A percentile compares a stretch with the other conserved stretches of the same genome.
These are phyloP conservation scores for Melampsora larici-populina DNA, from an alignment of 1,284 basidiomycete species.

Conservation along the genomic window DNA sequence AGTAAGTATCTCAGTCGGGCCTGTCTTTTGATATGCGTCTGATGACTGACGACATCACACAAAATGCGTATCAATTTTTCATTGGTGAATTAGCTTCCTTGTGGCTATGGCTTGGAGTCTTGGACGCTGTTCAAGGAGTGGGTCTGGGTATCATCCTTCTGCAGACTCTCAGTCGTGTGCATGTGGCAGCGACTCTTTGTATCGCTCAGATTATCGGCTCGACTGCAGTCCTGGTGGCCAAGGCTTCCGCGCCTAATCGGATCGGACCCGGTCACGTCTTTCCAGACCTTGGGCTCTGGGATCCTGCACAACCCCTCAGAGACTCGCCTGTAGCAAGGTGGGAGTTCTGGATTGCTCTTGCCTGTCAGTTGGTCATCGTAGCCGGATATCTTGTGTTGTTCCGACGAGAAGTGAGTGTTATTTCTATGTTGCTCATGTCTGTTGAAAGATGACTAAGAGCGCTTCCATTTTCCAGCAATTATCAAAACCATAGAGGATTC, in stretches of 20 bases:
- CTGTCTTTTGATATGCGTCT: neutral
- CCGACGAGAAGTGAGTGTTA: constrained; percentile 63
- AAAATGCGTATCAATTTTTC: constrained; percentile 21
- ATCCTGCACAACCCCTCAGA: constrained; percentile 52
- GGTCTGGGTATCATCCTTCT: constrained; percentile 89
- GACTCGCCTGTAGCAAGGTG: constrained; percentile 52
- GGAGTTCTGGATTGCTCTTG: constrained; percentile 80
- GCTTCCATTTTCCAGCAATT: constrained; percentile 19
- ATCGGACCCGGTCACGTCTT: constrained; percentile 84
- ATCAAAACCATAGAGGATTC: constrained; percentile 18
- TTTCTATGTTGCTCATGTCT: neutral
- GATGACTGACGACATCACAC: neutral
- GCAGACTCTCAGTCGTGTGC: constrained; percentile 83
- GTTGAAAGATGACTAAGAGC: neutral
- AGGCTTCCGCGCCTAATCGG: constrained; percentile 75
- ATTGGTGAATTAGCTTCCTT: constrained; percentile 64
- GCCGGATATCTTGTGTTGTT: constrained; percentile 93
- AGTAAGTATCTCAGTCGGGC: constrained; percentile 17
- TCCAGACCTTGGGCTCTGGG: constrained; percentile 82
- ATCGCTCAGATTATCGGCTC: constrained; percentile 66
- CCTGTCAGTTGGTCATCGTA: constrained; percentile 76
- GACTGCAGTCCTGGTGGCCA: constrained; percentile 76
- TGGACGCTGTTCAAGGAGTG: constrained; percentile 87
- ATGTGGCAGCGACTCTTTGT: constrained; percentile 84
- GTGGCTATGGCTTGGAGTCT: constrained; percentile 89